Evolutionary conservation across 2,329 filamentous ascomycete species (phyloP), one percentile per base, ranked within the genome.

Genomic region (Beauveria medogensis): DNA sequence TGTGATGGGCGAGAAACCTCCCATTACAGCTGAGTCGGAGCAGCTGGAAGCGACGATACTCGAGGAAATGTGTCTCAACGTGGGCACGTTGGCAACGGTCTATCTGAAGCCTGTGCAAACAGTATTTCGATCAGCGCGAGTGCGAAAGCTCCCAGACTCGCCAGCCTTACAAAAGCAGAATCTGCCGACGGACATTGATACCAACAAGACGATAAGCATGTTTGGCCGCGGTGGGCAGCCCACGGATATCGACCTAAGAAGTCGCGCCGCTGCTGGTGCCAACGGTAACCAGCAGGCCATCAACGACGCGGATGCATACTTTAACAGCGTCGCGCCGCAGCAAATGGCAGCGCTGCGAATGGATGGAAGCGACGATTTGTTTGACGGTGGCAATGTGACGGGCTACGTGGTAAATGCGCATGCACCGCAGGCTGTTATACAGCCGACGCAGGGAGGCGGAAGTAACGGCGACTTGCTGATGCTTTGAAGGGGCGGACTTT

Each of bases 41-140:
- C 93, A 93, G 66, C 83, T 99, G 2, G 94, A 99, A 71, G 88
- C 92, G 0, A 81, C 83, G 51, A 99, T 94, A 0, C 81, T 99
- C 8, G 94, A 99, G 75, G 94, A 99, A 73, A 93, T 99, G 84
- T 97, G 94, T 70, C 83, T 99, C 63, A 95, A 93, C 67, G 92
- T 99, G 51, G 94, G 94, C 65, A 97, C 94, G 0, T 82, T 99
- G 3, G 94, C 94, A 3, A 99, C 94, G 0, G 93, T 99, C 56
- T 99, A 99, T 74, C 84, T 99, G 55, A 99, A 99, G 74, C 94
- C 94, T 3, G 93, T 99, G 6, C 92, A 97, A 72, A 93, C 94
- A 59, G 94, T 99, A 10, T 99, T 99, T 80, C 88, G 94, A 61
- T 88, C 88, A 20, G 93, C 94, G 14, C 84, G 94, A 16, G 89